Evolutionary conservation across 805 yeast genomes (phyloP).

Genomic region (Candida parachauliodes): DNA sequence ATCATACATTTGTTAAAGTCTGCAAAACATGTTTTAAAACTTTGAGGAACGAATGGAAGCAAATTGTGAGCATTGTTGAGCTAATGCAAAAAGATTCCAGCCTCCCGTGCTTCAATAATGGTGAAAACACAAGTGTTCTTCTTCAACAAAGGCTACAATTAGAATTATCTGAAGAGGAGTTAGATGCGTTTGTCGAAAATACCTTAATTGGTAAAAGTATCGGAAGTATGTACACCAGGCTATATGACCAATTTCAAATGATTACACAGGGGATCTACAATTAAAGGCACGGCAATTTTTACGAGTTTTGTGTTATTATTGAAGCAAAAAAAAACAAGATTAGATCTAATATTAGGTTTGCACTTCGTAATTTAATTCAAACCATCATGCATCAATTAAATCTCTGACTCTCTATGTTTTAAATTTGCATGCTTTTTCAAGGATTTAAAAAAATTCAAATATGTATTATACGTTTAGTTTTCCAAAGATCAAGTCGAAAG

Average conservation of each 20-base stretch:
- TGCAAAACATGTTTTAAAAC: constrained; percentile 73
- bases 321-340: too few species aligned
- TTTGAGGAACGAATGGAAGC: constrained; percentile 69
- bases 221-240: constrained; percentile 84
- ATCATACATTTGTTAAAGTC: constrained; percentile 54
- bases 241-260: constrained; percentile 93
- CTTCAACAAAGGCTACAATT: constrained; percentile 79
- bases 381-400: too few species aligned
- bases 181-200: constrained; percentile 75
- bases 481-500: background rate
- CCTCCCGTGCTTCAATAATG: constrained; percentile 88
- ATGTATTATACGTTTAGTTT: constrained; percentile 1
- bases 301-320: too few species aligned
- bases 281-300: too few species aligned
- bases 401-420: too few species aligned
- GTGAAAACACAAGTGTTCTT: constrained; percentile 76
- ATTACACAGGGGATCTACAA: constrained; percentile 92
- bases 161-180: constrained; percentile 66
- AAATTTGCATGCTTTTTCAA: too few species aligned
- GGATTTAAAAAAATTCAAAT: background rate
- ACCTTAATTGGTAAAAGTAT: constrained; percentile 73
- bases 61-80: constrained; percentile 78
- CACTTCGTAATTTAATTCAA: too few species aligned
- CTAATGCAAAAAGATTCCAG: constrained; percentile 89
- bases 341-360: too few species aligned